Evolutionary conservation across 1,284 basidiomycete species (phyloP), one percentile per base, ranked within the genome.

Genomic region (Heterobasidion occidentale): DNA sequence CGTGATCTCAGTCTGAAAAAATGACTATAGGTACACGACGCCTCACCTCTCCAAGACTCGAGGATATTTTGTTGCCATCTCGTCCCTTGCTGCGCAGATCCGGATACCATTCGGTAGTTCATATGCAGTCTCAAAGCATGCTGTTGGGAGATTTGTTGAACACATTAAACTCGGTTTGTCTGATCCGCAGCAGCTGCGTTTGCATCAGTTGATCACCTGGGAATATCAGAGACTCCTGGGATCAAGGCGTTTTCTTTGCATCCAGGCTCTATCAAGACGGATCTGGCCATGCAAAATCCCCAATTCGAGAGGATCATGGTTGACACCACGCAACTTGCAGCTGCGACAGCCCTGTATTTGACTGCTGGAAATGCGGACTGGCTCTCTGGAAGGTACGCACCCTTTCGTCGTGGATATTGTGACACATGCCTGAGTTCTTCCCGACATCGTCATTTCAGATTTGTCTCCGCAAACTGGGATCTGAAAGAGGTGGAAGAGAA

Each of bases 201-300:
- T 34, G 17, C n/a, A 5, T 8, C 9, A 6, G 1, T 42, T n/a
- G n/a, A 42, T 42, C 4, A 42, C 6, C n/a, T 42, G 11, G 7
- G n/a, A 3, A n/a, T n/a, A 42, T 19, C 46, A 56, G 57, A 58
- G 52, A 56, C 53, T 45, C 56, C 49, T 3, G 34, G 38, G n/a
- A 51, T 61, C 20, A 58, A 51, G 42, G 48, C 44, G 6, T 60
- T 58, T 48, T 19, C 59, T 5, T 35, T 61, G 7, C 59, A 61
- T 38, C 60, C 60, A 15, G 60, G 60, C 8, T 38, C 51, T 14
- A 56, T 61, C 44, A 52, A 53, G 27, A 55, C 54, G 12, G 42
- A 55, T 3, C 33, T 46, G 19, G 35, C 12, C 12, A 11, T 11
- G 38, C 38, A 42, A 42, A 42, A 12, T 11, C 38, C 12, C 46